Evolutionary conservation across 371 early-diverging fungal genomes (phyloP).

Genomic region (Blakeslea trispora): DNA sequence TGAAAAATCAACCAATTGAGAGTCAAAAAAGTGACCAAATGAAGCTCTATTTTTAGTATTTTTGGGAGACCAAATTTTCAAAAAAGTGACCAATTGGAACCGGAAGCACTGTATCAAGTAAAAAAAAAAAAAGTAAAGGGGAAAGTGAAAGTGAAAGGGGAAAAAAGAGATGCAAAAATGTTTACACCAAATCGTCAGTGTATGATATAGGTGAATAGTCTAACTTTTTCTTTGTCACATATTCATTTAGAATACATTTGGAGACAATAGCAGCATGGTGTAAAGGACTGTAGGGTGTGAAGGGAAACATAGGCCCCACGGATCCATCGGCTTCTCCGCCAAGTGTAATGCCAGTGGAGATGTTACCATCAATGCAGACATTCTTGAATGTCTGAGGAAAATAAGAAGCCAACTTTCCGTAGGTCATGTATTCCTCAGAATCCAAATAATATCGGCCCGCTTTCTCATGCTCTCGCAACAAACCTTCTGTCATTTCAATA

Average conservation of each 20-base stretch:
- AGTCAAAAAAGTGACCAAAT: too few relatives aligned
- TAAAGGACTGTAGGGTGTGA: conserved; percentile 29
- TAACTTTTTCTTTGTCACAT: conserved; percentile 21
- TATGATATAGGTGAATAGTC: conserved; percentile 28
- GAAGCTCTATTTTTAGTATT: too few relatives aligned
- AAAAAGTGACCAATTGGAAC: too few relatives aligned
- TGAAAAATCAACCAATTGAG: too few relatives aligned
- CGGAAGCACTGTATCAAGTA: too few relatives aligned
- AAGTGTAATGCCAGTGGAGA: conserved; percentile 35
- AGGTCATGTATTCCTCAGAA: conserved; percentile 31
- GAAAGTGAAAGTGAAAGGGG: too few relatives aligned
- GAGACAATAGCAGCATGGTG: conserved; percentile 45
- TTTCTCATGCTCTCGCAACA: conserved; percentile 28
- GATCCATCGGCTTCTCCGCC: conserved; percentile 44
- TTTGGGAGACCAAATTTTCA: too few relatives aligned
- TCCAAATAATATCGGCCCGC: conserved; percentile 31
- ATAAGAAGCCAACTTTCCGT: conserved; percentile 14
- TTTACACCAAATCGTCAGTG: conserved; percentile 35
- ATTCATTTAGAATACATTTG: conserved; percentile 40
- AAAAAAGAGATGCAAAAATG: too few relatives aligned
- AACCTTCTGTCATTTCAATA: conserved; percentile 14
- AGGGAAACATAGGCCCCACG: conserved; percentile 37
- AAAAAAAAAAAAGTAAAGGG: too few relatives aligned
- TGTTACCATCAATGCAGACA: conserved; percentile 32
- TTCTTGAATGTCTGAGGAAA: conserved; percentile 32